A percentile compares a stretch with the other conserved stretches of the same genome.
Conservation (phyloP, 2,329 filamentous ascomycete species). For the Clarireedia homoeocarpa region DNA sequence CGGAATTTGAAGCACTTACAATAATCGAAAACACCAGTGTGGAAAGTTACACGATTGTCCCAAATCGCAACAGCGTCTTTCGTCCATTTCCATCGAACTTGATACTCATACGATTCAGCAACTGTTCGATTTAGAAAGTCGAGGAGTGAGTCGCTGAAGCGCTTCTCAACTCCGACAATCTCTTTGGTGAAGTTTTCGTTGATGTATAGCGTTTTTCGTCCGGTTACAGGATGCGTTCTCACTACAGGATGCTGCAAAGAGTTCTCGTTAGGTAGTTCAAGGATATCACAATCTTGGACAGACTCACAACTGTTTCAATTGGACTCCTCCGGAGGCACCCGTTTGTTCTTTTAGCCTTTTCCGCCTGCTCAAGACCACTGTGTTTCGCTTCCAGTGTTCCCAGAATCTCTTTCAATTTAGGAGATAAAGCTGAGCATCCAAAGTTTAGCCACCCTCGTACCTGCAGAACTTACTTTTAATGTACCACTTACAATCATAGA, state of each 20-base stretch:
- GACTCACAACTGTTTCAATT: conserved; percentile 18
- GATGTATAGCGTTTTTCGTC: conserved; percentile 21
- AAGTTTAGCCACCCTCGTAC: conserved; percentile 38
- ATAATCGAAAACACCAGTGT: conserved; percentile 8
- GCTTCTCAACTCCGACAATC: conserved; percentile 23
- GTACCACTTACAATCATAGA: conserved; percentile 38
- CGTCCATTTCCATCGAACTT: conserved; percentile 25
- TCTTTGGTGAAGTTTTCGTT: conserved; percentile 19
- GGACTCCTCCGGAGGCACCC: conserved; percentile 21
- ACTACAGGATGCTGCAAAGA: conserved; percentile 22
- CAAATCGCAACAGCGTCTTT: conserved; percentile 22
- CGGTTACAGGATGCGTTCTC: conserved; percentile 27
- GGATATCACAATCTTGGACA: neutral
- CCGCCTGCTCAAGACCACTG: neutral
- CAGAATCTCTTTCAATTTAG: conserved; percentile 1
- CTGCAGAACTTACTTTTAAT: conserved; percentile 31
- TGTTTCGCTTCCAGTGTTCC: conserved; percentile 4
- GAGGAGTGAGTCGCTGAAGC: conserved; percentile 19
- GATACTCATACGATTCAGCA: conserved; percentile 22
- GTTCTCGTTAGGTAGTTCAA: neutral
- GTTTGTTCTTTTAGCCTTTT: neutral
- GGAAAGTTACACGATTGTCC: conserved; percentile 19
- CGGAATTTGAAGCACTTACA: neutral
- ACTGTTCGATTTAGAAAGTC: conserved; percentile 21
- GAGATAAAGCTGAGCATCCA: conserved; percentile 23